These are phyloP conservation scores for Hyphopichia wangnamkhiaoensis DNA, from an alignment of 1,139 yeast genomes.

Conservation along the genomic window DNA sequence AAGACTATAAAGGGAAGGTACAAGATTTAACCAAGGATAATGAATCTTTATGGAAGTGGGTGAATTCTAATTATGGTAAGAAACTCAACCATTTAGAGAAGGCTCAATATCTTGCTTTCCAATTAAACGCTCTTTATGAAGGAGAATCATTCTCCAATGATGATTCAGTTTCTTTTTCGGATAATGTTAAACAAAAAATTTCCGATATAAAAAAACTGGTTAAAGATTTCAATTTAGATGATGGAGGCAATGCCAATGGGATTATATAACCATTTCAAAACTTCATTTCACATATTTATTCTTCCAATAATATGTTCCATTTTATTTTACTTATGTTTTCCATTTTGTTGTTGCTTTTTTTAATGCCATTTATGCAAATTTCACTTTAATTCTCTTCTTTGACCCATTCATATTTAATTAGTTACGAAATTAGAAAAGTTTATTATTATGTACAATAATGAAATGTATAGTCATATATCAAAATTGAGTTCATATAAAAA, in stretches of 20 bases:
- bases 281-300: not conserved
- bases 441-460: not conserved
- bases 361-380: too few species aligned
- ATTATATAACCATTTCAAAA: slow-evolving; percentile 4
- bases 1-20: slow-evolving; percentile 3
- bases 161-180: slow-evolving; percentile 2
- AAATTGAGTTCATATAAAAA: not conserved
- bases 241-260: slow-evolving; percentile 13
- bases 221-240: slow-evolving; percentile 13
- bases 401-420: too few species aligned
- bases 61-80: slow-evolving; percentile 18
- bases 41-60: slow-evolving; percentile 28
- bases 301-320: not conserved
- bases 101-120: slow-evolving; percentile 24
- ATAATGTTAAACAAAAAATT: slow-evolving; percentile 11
- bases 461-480: too few species aligned
- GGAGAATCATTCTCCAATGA: not conserved
- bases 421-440: too few species aligned
- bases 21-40: slow-evolving; percentile 6
- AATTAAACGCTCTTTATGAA: slow-evolving; percentile 16
- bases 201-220: slow-evolving; percentile 17
- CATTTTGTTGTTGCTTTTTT: too few species aligned
- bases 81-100: slow-evolving; percentile 21
- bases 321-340: too few species aligned
- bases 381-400: too few species aligned